Percentiles rank a stretch among this genome's conserved stretches.
phyloP scores from a whole-genome alignment of 345 rosid genomes.

The Salix udensis region DNA sequence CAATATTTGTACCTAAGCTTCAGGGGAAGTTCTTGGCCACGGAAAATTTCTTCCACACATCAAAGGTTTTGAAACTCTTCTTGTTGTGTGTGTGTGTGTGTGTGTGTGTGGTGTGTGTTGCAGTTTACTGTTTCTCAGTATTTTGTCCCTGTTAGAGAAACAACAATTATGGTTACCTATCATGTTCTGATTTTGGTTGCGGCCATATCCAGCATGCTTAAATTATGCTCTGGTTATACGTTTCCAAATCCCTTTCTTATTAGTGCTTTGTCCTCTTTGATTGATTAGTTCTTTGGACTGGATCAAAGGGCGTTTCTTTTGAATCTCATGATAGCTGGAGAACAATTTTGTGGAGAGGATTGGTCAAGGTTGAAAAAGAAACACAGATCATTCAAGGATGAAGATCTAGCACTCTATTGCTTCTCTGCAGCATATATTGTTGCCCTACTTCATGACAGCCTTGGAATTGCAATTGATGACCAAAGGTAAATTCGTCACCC shows the following conservation, averaged over 20 bases:
- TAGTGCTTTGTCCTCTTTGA: conserved; percentile 9
- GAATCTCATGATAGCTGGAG: conserved; percentile 55
- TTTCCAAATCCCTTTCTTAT: conserved; percentile 7
- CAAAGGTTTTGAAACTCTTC: conserved; percentile 46
- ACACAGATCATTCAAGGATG: conserved; percentile 52
- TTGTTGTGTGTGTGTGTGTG: too few species aligned
- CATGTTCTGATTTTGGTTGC: background rate
- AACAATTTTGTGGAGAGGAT: conserved; percentile 71
- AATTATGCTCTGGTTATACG: background rate
- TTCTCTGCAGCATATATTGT: conserved; percentile 89
- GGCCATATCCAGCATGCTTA: conserved; percentile 1
- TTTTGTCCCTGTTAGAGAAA: conserved; percentile 2
- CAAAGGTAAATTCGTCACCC: conserved; percentile 37
- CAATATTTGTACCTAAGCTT: conserved; percentile 73
- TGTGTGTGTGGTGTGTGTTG: background rate
- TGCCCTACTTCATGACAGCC: conserved; percentile 85
- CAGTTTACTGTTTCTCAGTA: background rate
- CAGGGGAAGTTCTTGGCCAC: conserved; percentile 80
- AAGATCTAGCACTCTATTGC: conserved; percentile 64
- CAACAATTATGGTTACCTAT: background rate
- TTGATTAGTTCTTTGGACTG: conserved; percentile 69
- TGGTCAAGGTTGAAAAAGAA: conserved; percentile 65
- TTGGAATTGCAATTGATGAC: conserved; percentile 62
- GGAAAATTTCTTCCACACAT: conserved; percentile 80
- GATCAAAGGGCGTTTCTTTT: conserved; percentile 53